Conservation (phyloP, 306 rosid genomes). For the Alnus rubra region DNA sequence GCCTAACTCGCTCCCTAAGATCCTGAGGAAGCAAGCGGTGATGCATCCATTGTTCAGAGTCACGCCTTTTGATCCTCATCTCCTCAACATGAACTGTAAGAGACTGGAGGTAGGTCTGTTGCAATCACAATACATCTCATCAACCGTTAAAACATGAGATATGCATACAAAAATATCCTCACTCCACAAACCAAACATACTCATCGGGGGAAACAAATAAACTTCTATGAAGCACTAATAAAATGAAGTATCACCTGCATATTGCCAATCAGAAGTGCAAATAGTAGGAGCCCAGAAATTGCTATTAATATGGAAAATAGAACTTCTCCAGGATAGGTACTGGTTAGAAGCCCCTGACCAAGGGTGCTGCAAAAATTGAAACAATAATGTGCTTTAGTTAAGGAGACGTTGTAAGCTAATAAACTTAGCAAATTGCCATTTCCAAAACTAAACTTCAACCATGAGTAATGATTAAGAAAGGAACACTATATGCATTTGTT, state of each 20-base stretch:
- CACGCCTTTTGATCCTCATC: constrained; percentile 60
- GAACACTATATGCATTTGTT: not conserved
- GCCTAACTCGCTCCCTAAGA: constrained; percentile 51
- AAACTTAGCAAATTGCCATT: constrained; percentile 3
- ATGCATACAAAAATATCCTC: not conserved
- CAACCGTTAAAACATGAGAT: too few species aligned
- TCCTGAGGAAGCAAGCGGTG: constrained; percentile 62
- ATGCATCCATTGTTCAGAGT: constrained; percentile 71
- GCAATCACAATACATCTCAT: not conserved
- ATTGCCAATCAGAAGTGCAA: constrained; percentile 88
- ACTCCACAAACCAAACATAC: not conserved
- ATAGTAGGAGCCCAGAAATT: constrained; percentile 69
- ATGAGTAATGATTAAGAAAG: not conserved
- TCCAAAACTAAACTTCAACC: not conserved
- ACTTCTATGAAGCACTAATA: not conserved
- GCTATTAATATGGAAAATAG: constrained; percentile 76
- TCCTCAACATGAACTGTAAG: constrained; percentile 55
- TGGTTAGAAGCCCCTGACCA: constrained; percentile 89
- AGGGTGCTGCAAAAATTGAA: constrained; percentile 70
- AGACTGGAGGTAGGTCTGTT: constrained; percentile 60
- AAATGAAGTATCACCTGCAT: constrained; percentile 59
- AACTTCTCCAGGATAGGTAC: constrained; percentile 73
- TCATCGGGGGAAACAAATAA: constrained; percentile 9
- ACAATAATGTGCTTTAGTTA: constrained; percentile 15
- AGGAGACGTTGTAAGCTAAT: not conserved